Percentiles rank a stretch among this genome's conserved stretches.
These are phyloP conservation scores for Agrostemma githago DNA, from an alignment of 148 eudicot genomes.

Conservation along the genomic window DNA sequence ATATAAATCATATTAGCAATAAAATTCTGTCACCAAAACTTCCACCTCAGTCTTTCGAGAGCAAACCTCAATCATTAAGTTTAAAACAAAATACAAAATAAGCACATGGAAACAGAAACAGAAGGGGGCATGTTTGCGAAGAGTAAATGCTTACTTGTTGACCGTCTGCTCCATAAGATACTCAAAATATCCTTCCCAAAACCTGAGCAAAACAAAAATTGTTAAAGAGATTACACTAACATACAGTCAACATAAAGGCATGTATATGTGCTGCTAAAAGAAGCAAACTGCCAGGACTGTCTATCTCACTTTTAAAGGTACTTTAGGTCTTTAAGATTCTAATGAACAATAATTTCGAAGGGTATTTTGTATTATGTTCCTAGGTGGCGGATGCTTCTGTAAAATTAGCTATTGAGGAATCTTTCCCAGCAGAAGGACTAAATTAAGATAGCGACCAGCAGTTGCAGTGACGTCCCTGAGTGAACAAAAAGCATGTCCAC, in stretches of 20 bases:
- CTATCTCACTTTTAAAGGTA: neutral
- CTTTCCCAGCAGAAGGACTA: neutral
- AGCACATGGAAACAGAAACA: neutral
- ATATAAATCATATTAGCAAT: too few species aligned
- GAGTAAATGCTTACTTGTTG: conserved; percentile 60
- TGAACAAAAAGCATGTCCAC: neutral
- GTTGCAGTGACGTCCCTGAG: neutral
- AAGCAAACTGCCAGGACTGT: neutral
- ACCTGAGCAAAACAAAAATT: conserved; percentile 38
- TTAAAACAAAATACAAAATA: neutral
- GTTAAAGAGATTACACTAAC: neutral
- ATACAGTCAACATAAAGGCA: neutral
- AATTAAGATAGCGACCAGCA: neutral
- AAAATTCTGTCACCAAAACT: neutral
- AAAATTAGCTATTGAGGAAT: neutral
- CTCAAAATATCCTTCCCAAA: conserved; percentile 97
- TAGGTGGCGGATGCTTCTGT: neutral
- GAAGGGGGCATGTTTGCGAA: neutral
- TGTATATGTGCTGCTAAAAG: neutral
- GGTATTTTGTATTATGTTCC: neutral
- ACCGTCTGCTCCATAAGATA: conserved; percentile 85
- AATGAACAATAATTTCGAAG: neutral
- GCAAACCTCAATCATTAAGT: neutral
- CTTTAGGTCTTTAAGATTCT: neutral
- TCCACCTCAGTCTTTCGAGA: neutral